phyloP scores from a whole-genome alignment of 257 asterid genomes.

The Solanum habrochaites region DNA sequence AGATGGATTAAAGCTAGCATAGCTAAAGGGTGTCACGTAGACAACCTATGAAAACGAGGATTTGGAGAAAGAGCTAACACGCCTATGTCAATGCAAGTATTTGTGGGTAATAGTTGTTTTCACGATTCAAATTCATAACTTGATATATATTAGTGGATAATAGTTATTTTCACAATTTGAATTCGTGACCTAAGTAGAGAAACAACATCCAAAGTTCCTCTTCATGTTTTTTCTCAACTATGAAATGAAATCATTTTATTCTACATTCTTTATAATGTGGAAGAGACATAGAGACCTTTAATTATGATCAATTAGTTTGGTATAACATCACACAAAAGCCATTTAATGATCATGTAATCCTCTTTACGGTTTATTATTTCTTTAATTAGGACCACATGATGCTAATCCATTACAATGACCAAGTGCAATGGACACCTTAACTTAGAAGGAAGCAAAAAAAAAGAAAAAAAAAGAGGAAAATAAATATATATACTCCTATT shows the following conservation, averaged over 20 bases:
- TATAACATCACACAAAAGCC: not conserved
- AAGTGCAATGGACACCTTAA: not conserved
- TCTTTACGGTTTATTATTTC: not conserved
- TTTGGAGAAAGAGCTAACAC: not conserved
- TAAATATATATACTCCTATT: not conserved
- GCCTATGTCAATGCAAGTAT: not conserved
- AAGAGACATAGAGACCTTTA: not conserved
- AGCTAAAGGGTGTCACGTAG: not conserved
- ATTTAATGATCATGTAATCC: not conserved
- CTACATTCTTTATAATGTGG: not conserved
- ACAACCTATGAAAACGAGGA: not conserved
- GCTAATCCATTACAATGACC: not conserved
- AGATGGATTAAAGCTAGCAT: not conserved
- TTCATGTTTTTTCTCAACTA: not conserved
- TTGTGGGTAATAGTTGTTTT: not conserved
- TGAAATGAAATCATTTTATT: not conserved
- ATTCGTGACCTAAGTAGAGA: not conserved
- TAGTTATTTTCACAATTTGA: not conserved
- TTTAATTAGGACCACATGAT: not conserved
- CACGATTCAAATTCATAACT: not conserved
- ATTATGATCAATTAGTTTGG: not conserved
- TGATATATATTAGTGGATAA: rapidly evolving
- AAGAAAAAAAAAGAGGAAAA: not conserved
- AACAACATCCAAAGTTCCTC: not conserved
- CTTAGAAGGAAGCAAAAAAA: not conserved